phyloP scores from a whole-genome alignment of 305 asterid genomes.

The Fraxinus latifolia region DNA sequence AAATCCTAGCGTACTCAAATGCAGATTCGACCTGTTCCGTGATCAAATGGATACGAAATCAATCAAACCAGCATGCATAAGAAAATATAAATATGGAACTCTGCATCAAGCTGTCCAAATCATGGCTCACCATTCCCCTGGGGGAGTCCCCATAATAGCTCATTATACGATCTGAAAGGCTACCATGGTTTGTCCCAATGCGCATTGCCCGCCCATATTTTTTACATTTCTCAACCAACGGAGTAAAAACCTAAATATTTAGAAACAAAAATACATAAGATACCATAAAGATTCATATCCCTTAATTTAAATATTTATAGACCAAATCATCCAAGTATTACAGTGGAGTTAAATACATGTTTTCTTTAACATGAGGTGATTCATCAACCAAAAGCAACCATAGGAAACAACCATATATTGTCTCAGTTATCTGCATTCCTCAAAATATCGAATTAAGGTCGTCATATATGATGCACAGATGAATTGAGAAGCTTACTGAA shows the following conservation, averaged over 20 bases:
- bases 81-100: background rate
- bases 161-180: slow-evolving; percentile 98
- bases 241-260: slow-evolving; percentile 71
- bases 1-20: slow-evolving; percentile 92
- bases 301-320: background rate
- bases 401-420: background rate
- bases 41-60: slow-evolving; percentile 15
- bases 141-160: slow-evolving; percentile 99
- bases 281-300: background rate
- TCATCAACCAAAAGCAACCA: slow-evolving; percentile 4
- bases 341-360: background rate
- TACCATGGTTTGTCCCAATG: slow-evolving; percentile 97
- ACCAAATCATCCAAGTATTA: background rate
- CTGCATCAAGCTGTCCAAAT: slow-evolving; percentile 10
- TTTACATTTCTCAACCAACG: slow-evolving; percentile 96
- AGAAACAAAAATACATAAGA: slow-evolving; percentile 16
- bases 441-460: background rate
- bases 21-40: slow-evolving; percentile 90
- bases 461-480: background rate
- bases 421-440: background rate
- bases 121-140: slow-evolving; percentile 85
- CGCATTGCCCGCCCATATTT: slow-evolving; percentile 95
- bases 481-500: background rate
- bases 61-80: background rate
- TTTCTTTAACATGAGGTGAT: background rate